These are phyloP conservation scores for Ceriops decandra DNA, from an alignment of 345 rosid species.

Conservation along the genomic window DNA sequence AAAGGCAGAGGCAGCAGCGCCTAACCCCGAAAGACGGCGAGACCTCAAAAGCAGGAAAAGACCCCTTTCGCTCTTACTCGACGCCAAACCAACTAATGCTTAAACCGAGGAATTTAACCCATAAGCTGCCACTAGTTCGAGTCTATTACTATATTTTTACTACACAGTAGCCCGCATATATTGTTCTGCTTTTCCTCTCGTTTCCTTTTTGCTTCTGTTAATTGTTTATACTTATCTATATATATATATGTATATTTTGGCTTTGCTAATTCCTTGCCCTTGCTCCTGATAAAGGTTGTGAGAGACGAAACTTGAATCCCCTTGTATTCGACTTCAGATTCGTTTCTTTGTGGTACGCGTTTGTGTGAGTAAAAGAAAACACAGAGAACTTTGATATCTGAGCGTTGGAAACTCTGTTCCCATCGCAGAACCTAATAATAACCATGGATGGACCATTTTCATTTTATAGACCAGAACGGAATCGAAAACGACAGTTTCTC, in stretches of 20 bases:
- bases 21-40: slow-evolving; percentile 24
- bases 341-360: slow-evolving; percentile 28
- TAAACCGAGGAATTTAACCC: no score
- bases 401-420: slow-evolving; percentile 37
- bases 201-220: neutral
- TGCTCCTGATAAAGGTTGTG: slow-evolving; percentile 7
- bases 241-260: neutral
- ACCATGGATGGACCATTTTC: slow-evolving; percentile 17
- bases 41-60: slow-evolving; percentile 28
- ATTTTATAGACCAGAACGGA: slow-evolving; percentile 24
- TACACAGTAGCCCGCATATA: neutral
- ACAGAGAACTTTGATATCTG: slow-evolving; percentile 27
- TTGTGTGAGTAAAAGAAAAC: slow-evolving; percentile 5
- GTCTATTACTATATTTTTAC: neutral
- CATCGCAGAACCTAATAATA: slow-evolving; percentile 18
- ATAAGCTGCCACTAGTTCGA: no score
- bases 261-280: slow-evolving; percentile 12
- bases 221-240: neutral
- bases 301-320: slow-evolving; percentile 33
- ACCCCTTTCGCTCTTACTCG: slow-evolving; percentile 6
- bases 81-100: neutral
- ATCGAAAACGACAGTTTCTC: neutral
- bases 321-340: slow-evolving; percentile 36
- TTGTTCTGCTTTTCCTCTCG: neutral
- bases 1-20: slow-evolving; percentile 8